These are phyloP conservation scores for Conticribra weissflogii DNA, from an alignment of 108 stramenopile species.

Conservation along the genomic window DNA sequence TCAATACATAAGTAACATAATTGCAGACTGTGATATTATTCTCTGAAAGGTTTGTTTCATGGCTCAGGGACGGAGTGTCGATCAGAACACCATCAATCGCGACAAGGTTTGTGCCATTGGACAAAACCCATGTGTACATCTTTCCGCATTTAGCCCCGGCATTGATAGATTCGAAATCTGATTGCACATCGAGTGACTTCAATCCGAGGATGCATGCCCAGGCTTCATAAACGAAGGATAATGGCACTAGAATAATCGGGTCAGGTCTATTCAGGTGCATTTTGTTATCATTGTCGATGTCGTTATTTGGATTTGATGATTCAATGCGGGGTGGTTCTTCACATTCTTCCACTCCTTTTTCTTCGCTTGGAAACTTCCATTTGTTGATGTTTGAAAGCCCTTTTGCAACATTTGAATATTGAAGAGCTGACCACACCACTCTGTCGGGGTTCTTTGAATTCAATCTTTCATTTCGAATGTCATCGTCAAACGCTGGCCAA, in stretches of 20 bases:
- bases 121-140: constrained; percentile 43
- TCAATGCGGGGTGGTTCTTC: neutral
- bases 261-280: neutral
- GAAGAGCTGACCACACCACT: neutral
- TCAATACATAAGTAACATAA: constrained; percentile 27
- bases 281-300: neutral
- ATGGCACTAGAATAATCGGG: constrained; percentile 28
- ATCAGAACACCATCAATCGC: constrained; percentile 10
- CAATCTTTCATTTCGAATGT: neutral
- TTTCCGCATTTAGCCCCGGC: constrained; percentile 16
- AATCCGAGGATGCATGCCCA: constrained; percentile 35
- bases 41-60: constrained; percentile 16
- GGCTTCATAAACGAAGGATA: constrained; percentile 26
- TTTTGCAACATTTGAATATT: neutral
- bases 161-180: neutral
- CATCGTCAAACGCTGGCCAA: constrained; percentile 13
- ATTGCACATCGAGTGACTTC: neutral
- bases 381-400: constrained; percentile 32
- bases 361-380: constrained; percentile 9
- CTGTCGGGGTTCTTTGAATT: neutral
- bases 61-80: neutral
- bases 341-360: neutral
- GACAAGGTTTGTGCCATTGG: constrained; percentile 25
- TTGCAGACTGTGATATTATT: constrained; percentile 30
- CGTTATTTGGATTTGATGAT: neutral